These are phyloP conservation scores for Odontarrhena argentea DNA, from an alignment of 345 rosid genomes.

Conservation along the genomic window DNA sequence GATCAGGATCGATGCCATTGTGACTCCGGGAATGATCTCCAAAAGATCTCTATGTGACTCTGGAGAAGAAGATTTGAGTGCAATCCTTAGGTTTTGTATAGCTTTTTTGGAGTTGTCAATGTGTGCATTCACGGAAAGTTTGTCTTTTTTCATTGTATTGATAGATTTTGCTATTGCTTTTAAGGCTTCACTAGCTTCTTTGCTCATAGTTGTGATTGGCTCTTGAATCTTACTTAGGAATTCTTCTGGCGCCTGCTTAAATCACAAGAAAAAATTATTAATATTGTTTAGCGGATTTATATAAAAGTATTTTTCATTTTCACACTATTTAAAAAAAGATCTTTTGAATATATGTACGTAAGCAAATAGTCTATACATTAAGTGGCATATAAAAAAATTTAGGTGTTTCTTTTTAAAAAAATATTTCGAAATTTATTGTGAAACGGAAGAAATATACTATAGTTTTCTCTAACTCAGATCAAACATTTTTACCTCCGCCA, in stretches of 20 bases:
- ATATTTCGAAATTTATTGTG: no score
- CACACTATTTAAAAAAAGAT: no score
- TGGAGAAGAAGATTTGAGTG: conserved; percentile 42
- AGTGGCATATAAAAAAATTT: no score
- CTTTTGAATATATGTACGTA: no score
- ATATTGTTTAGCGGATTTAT: not conserved
- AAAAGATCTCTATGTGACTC: conserved; percentile 45
- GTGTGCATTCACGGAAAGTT: conserved; percentile 41
- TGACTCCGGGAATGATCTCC: conserved; percentile 56
- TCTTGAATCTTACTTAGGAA: conserved; percentile 50
- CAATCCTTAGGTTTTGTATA: conserved; percentile 43
- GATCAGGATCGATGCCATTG: conserved; percentile 59
- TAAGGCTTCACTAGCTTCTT: conserved; percentile 60
- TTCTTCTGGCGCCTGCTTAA: conserved; percentile 55
- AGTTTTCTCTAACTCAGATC: not conserved
- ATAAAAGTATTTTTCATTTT: no score
- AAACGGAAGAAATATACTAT: no score
- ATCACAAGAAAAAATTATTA: conserved; percentile 1
- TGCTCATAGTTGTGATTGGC: conserved; percentile 48
- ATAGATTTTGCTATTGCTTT: conserved; percentile 58
- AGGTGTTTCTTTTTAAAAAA: no score
- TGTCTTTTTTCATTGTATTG: conserved; percentile 53
- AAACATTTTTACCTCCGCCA: not conserved
- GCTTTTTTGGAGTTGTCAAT: conserved; percentile 59
- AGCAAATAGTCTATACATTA: no score